phyloP scores from a whole-genome alignment of 2,329 filamentous ascomycete genomes.

The Arthrobotrys pseudoclavata region DNA sequence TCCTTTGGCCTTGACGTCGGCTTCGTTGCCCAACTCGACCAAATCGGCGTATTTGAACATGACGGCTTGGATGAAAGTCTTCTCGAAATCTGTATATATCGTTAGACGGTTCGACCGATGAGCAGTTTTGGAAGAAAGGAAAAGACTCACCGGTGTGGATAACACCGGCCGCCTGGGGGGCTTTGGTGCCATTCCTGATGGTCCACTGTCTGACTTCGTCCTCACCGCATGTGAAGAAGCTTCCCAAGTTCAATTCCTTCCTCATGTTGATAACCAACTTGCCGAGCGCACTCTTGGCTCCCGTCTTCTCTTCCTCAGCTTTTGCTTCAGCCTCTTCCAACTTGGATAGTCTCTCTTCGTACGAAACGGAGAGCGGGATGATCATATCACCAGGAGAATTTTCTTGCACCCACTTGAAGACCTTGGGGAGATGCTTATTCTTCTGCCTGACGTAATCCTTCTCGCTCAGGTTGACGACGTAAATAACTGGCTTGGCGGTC shows the following conservation, averaged over 20 bases:
- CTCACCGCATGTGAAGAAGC: constrained; percentile 95
- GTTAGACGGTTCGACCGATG: not conserved
- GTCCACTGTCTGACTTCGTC: constrained; percentile 99
- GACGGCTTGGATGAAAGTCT: constrained; percentile 97
- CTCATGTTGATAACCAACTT: constrained; percentile 96
- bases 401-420: constrained; percentile 95
- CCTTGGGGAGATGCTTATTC: constrained; percentile 97
- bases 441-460: constrained; percentile 98
- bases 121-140: not conserved
- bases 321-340: constrained; percentile 82
- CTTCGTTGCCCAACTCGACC: constrained; percentile 89
- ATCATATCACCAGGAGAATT: constrained; percentile 89
- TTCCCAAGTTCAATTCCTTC: constrained; percentile 87
- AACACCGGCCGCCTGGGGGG: constrained; percentile 96
- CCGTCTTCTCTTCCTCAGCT: constrained; percentile 90
- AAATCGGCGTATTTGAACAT: constrained; percentile 89
- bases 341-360: constrained; percentile 89
- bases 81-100: constrained; percentile 81
- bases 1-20: constrained; percentile 88
- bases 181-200: constrained; percentile 93
- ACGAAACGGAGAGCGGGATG: constrained; percentile 90
- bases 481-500: constrained; percentile 96
- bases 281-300: constrained; percentile 87
- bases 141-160: constrained; percentile 78
- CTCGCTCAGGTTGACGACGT: constrained; percentile 96